Conservation (phyloP, 2,329 filamentous ascomycete species). For the Fusarium proliferatum region DNA sequence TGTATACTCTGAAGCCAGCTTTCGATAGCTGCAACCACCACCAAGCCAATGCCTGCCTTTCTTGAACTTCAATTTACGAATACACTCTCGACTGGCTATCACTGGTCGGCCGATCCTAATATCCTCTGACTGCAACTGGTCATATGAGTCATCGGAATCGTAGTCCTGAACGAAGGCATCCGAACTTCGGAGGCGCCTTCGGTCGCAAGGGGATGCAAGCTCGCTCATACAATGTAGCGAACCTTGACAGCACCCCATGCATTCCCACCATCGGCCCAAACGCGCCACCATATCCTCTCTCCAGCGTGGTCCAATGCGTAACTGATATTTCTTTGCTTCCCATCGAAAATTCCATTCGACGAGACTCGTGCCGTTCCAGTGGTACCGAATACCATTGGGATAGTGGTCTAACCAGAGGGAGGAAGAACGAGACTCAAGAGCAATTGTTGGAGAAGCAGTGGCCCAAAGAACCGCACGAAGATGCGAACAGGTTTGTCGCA, state of each 20-base stretch:
- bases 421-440: not conserved
- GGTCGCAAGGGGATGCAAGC: not conserved
- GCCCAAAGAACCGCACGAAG: slow-evolving; percentile 4
- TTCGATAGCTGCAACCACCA: not conserved
- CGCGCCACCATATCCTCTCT: not conserved
- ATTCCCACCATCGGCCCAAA: slow-evolving; percentile 9
- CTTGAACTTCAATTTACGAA: not conserved
- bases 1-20: not conserved
- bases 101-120: not conserved
- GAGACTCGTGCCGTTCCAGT: not conserved
- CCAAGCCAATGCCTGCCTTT: not conserved
- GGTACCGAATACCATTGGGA: slow-evolving; percentile 17
- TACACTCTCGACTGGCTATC: not conserved
- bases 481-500: slow-evolving; percentile 1
- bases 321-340: not conserved
- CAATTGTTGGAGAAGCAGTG: not conserved
- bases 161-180: not conserved
- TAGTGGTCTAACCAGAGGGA: slow-evolving; percentile 11
- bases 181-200: not conserved
- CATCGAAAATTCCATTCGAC: not conserved
- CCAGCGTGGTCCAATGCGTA: not conserved
- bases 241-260: slow-evolving; percentile 4
- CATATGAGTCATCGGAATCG: not conserved
- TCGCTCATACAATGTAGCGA: not conserved
- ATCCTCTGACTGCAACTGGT: not conserved